Base-by-base conservation (phyloP, 257 asterid species). In the Salvia rosmarinus region DNA sequence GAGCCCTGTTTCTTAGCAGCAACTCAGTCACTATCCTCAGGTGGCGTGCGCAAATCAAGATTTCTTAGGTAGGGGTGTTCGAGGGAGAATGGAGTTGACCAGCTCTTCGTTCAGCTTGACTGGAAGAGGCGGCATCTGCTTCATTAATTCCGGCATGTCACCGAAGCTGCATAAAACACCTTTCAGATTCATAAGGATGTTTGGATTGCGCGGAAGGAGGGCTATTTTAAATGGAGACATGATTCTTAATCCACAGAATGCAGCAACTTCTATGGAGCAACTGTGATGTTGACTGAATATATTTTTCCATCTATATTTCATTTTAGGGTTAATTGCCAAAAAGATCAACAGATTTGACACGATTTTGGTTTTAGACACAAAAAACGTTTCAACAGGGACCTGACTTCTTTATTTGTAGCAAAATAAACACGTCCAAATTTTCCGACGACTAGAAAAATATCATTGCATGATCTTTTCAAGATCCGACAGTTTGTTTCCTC, bases 91-190 rank as follows among this genome's bases (percentile, higher is more conserved):
- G 43, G 83, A 49, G 82, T 75, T 81, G 47, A 85, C 90, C 14
- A 90, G 96, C 65, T 88, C 96, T 34, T 90, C 91, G 12, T 90
- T 90, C 82, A 90, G 85, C 90, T 86, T 87, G 70, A 88, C 90
- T 17, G 97, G 96, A 61, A 92, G 84, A 14, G 96, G 95, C 2
- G 98, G 97, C 98, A 87, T 88, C 82, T 78, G 88, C 81, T 81
- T 82, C 97, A 90, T 88, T 62, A 80, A 77, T 68, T 90, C 93
- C 12, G 95, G 90, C 71, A 66, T 66, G 72, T 86, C 90, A 4
- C 72, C 80, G 32, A 78, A 71, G 74, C 96, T 92, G 87, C 88
- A 44, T 2, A 82, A 25, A 34, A 49, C 70, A 57, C 52, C 16
- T 28, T 55, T 44, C 40, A 39, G 50, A 55, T 20, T 39, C 34